Evolutionary conservation across 441 rosid genomes (phyloP), one percentile per base, ranked within the genome.

Genomic region (Arabidopsis hybrid): DNA sequence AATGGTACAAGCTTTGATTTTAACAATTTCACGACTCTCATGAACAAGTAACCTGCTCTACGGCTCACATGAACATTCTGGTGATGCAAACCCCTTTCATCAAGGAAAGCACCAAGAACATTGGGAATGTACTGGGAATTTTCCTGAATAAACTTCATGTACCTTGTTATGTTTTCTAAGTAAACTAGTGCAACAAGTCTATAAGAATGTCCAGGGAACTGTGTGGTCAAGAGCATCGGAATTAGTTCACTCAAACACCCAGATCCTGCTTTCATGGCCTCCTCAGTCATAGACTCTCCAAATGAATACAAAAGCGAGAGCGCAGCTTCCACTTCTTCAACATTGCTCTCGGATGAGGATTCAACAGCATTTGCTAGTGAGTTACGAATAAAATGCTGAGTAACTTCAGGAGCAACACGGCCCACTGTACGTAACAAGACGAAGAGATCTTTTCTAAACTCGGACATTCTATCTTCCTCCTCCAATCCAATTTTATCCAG

Each of bases 241-340:
- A 92, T 85, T 80, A 95, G 73, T 67, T 91, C 95, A 66, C 84
- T 80, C 86, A 92, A 76, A 67, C 82, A 77, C 56, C 96, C 96
- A 74, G 80, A 78, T 65, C 96, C 95, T 42, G 83, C 46, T 81
- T 80, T 91, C 85, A 92, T 75, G 59, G 87, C 86, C 77, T 87
- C 97, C 13, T 91, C 98, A 13, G 82, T 85, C 81, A 88, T 78
- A 21, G 97, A 83, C 85, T 95, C 99, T 59, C 99, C 97, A 62
- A 89, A 74, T 16, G 98, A 94, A 81, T 88, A 88, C 66, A 95
- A 82, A 78, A 95, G 97, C 42, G 98, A 89, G 77, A 95, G 91
- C 1, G 98, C 95, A 50, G 91, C 99, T 86, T 95, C 99, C 64
- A 92, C 97, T 79, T 92, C 89, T 87, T 95, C 99, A 21, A 89